Base-by-base conservation (phyloP, 2,329 filamentous ascomycete genomes). In the Pseudodiploospora longispora region DNA sequence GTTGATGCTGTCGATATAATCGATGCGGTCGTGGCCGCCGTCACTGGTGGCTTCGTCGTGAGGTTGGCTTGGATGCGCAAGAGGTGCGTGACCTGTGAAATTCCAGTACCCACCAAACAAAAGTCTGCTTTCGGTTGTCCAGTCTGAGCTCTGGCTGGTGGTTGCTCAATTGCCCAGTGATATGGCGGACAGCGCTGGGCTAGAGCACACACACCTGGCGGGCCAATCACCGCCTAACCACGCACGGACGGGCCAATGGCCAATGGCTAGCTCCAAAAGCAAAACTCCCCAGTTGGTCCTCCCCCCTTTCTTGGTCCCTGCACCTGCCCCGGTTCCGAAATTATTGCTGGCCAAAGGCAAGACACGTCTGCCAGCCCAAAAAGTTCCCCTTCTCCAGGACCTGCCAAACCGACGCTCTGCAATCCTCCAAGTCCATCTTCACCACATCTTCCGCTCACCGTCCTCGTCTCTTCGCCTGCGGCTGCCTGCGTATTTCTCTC, bases 341-440 rank as follows among this genome's bases (percentile, higher is more conserved):
- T 72, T 74, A 67, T 69, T 66, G 59, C 63, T 65, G 68, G 62
- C 61, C 63, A 64, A 61, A 61, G 61, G 61, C 60, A 63, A 60
- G 61, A 62, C 46, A 48, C 46, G 46, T 36, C 43, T 38, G 38
- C 38, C 58, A 57, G 44, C 59, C 59, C 59, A 55, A 64, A 64
- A 67, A 66, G 60, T 66, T 63, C 60, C 64, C 60, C 62, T 48
- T 48, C 56, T 60, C 60, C 28, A 47, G 54, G 49, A 55, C 54
- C 48, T 47, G 49, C 54, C 28, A 19, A 19, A 29, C 49, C 51
- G 41, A 56, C 52, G 50, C 50, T 52, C 47, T 47, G 50, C 52
- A 55, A 59, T 50, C 52, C 51, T 56, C 47, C 53, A 38, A 57
- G 50, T 50, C 55, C 48, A 44, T 50, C 52, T 47, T 50, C 43